phyloP scores from a whole-genome alignment of 768 basidiomycete species.

The Mycena kentingensis region DNA sequence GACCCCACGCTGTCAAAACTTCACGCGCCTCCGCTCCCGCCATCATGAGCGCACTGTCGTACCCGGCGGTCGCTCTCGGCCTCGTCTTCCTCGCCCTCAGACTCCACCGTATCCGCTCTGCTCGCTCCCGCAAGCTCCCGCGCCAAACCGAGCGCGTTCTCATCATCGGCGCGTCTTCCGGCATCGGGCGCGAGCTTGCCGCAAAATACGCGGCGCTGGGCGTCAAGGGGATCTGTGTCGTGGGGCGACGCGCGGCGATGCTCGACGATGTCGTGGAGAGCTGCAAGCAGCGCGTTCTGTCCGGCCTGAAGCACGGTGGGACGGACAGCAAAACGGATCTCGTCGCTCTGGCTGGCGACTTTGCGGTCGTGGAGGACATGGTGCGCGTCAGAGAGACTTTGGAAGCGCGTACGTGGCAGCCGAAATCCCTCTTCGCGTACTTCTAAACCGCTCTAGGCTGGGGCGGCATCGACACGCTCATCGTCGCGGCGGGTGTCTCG shows the following conservation, averaged over 20 bases:
- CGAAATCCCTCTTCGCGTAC: not conserved
- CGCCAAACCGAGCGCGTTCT: constrained; percentile 68
- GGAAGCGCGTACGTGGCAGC: constrained; percentile 49
- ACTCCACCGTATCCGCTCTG: constrained; percentile 6
- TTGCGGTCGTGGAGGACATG: constrained; percentile 67
- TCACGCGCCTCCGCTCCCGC: too few species aligned
- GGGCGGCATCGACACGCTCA: constrained; percentile 79
- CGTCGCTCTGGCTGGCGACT: constrained; percentile 61
- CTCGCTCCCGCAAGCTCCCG: constrained; percentile 40
- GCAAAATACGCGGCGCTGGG: constrained; percentile 73
- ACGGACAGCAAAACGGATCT: constrained; percentile 41
- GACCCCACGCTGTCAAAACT: too few species aligned
- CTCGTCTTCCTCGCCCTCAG: constrained; percentile 11
- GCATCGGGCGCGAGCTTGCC: constrained; percentile 76
- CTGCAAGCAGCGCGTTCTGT: constrained; percentile 41
- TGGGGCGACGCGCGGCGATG: constrained; percentile 61
- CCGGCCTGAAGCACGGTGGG: constrained; percentile 14
- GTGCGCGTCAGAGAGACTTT: constrained; percentile 55
- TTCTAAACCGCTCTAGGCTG: constrained; percentile 53
- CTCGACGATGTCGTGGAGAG: constrained; percentile 63
- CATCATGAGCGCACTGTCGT: too few species aligned
- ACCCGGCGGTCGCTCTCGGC: not conserved
- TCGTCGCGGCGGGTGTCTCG: constrained; percentile 83
- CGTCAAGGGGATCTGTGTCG: constrained; percentile 65
- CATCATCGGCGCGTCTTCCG: constrained; percentile 81